Evolutionary conservation across 129 eudicot species (phyloP).

Genomic region (Smallanthus sonchifolius): DNA sequence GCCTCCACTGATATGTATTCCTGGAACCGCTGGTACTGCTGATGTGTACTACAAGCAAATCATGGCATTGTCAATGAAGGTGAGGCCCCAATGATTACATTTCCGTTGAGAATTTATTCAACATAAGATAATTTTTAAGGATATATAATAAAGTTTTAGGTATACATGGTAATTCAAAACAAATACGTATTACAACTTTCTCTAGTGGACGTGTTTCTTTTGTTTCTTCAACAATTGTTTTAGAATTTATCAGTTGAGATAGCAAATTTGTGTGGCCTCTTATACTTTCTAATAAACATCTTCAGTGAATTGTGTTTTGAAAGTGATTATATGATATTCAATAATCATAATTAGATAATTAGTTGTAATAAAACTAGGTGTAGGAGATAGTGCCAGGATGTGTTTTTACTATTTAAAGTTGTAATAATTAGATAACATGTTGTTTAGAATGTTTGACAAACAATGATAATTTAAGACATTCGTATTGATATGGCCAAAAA

Average conservation of each 20-base stretch:
- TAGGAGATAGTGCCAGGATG: not conserved
- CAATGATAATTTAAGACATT: not conserved
- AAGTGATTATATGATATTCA: not conserved
- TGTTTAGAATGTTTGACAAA: too few species aligned
- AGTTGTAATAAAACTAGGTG: not conserved
- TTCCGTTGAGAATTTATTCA: not conserved
- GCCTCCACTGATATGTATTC: constrained; percentile 91
- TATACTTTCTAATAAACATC: not conserved
- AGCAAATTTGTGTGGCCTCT: not conserved
- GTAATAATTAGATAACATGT: not conserved
- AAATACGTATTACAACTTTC: not conserved
- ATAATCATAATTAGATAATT: not conserved
- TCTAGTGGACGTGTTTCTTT: not conserved
- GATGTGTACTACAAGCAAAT: constrained; percentile 98
- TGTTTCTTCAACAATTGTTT: not conserved
- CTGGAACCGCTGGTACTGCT: constrained; percentile 90
- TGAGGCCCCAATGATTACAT: constrained; percentile 7
- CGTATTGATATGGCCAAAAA: not conserved
- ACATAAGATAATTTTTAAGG: not conserved
- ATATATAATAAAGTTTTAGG: not conserved
- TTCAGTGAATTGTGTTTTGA: not conserved
- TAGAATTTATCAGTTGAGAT: not conserved
- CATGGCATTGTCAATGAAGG: constrained; percentile 93
- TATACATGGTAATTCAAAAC: constrained; percentile 9
- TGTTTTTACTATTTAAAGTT: not conserved